phyloP scores from a whole-genome alignment of 306 rosid species.

The Casuarina glauca region DNA sequence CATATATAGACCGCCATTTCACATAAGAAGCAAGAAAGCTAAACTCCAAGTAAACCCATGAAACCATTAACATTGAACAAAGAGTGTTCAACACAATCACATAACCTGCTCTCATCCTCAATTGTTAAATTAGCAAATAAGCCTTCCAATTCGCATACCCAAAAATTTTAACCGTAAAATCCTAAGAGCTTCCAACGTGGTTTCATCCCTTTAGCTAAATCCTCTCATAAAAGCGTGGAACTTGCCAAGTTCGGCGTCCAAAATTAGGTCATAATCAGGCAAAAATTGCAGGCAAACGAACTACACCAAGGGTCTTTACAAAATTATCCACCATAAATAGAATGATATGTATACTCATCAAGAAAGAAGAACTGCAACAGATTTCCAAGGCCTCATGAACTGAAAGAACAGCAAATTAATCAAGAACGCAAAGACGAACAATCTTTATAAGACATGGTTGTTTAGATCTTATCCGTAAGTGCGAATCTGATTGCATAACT shows the following conservation, averaged over 20 bases:
- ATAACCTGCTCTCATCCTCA: neutral
- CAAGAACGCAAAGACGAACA: neutral
- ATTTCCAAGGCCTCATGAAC: neutral
- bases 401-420: neutral
- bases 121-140: neutral
- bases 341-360: neutral
- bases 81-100: neutral
- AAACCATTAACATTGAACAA: neutral
- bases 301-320: neutral
- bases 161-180: neutral
- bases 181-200: neutral
- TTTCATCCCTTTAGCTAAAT: neutral
- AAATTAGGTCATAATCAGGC: neutral
- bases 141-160: neutral
- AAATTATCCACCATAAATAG: neutral
- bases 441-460: neutral
- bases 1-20: neutral
- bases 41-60: neutral
- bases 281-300: neutral
- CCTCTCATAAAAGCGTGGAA: neutral
- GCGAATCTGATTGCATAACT: too few species aligned
- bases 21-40: neutral
- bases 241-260: neutral
- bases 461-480: neutral
- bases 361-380: neutral